phyloP scores from a whole-genome alignment of 352 stramenopile species.

The Pythium vanterpoolii region DNA sequence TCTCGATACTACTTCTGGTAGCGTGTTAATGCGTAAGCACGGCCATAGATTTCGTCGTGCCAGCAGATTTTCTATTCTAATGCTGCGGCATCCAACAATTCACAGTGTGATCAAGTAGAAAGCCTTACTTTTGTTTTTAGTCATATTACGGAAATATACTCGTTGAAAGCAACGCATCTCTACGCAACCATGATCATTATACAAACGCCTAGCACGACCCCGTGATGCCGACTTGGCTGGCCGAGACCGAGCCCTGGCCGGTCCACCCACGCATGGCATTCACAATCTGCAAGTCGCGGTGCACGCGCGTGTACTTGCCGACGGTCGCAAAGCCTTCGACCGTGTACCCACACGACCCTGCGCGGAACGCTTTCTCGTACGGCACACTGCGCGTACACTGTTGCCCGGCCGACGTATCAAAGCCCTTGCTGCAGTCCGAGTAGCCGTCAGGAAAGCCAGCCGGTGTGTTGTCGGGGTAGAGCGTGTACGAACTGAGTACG shows the following conservation, averaged over 20 bases:
- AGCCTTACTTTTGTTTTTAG: no score
- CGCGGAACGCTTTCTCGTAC: conserved; percentile 48
- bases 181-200: no score
- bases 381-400: conserved; percentile 35
- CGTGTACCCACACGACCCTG: conserved; percentile 46
- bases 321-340: conserved; percentile 26
- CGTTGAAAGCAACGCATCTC: no score
- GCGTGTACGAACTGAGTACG: conserved; percentile 68
- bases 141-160: no score
- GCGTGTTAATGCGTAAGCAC: no score
- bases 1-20: no score
- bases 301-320: conserved; percentile 35
- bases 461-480: conserved; percentile 36
- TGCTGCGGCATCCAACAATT: no score
- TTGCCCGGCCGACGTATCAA: conserved; percentile 30
- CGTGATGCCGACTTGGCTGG: conserved; percentile 38
- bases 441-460: conserved; percentile 44
- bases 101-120: no score
- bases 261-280: conserved; percentile 43
- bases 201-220: conserved; percentile 5
- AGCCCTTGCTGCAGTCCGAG: conserved; percentile 22
- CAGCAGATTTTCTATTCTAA: no score
- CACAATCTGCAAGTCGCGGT: conserved; percentile 62
- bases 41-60: no score
- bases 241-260: conserved; percentile 33